Base-by-base conservation (phyloP, 106 monocot species). In the Agapanthus africanus region DNA sequence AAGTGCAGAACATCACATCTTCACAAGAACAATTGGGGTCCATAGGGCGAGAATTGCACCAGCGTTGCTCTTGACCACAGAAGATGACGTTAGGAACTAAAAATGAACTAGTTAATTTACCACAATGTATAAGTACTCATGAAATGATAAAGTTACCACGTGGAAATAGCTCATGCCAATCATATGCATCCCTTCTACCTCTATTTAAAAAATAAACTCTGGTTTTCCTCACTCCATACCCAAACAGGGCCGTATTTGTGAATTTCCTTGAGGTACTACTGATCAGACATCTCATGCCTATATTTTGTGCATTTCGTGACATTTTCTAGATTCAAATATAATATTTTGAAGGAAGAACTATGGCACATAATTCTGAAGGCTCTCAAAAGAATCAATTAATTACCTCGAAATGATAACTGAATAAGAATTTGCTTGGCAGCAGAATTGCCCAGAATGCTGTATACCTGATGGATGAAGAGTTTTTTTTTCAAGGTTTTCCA, bases 151-250 rank as follows among this genome's bases (percentile, higher is more conserved):
- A 79, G 37, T 63, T 54, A 85, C 90, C 90, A 79, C 78, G 57
- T n/a, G 90, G 90, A 78, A 90, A 90, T 35, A 90, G 65, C 63
- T 85, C 85, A 76, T 90, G 90, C 90, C 90, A 90, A 63, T 83
- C 80, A 76, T 77, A n/a, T n/a, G n/a, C n/a, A n/a, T n/a, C n/a
- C n/a, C n/a, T n/a, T n/a, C n/a, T n/a, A n/a, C n/a, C n/a, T n/a
- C n/a, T n/a, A n/a, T n/a, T n/a, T n/a, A n/a, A n/a, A n/a, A n/a
- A n/a, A n/a, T n/a, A n/a, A n/a, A n/a, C n/a, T n/a, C n/a, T n/a
- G n/a, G n/a, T n/a, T n/a, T n/a, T n/a, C n/a, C n/a, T n/a, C n/a
- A n/a, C n/a, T n/a, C n/a, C n/a, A n/a, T n/a, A n/a, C n/a, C n/a
- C n/a, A n/a, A n/a, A n/a, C n/a, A n/a, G n/a, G n/a, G n/a, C n/a